Percentiles rank a stretch among this genome's conserved stretches.
Evolutionary conservation across 1,139 yeast genomes (phyloP).

Genomic region (Scheffersomyces titani): DNA sequence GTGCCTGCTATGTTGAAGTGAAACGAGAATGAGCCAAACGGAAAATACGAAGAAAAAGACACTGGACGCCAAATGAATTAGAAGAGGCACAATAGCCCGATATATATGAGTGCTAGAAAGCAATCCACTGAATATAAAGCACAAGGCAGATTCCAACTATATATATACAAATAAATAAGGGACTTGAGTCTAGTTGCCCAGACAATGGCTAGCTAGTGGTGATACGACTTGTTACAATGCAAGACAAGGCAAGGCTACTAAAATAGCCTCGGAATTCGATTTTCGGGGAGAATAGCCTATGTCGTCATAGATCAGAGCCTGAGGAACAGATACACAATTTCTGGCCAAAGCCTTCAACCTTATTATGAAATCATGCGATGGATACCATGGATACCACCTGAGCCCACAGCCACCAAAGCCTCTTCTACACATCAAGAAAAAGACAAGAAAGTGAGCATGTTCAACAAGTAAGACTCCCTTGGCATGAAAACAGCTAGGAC

Average conservation of each 20-base stretch:
- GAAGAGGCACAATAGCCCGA: neutral
- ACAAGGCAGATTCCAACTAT: neutral
- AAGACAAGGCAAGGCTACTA: neutral
- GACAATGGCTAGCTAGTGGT: neutral
- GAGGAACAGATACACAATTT: neutral
- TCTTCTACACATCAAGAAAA: too few relatives aligned
- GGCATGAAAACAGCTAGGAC: neutral
- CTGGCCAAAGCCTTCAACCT: neutral
- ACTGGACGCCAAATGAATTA: neutral
- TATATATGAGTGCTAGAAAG: neutral
- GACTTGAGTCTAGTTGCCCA: neutral
- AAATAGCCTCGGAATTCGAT: neutral
- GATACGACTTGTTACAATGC: neutral
- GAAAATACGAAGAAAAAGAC: neutral
- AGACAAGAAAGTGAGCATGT: too few relatives aligned
- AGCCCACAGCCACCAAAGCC: neutral
- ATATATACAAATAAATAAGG: neutral
- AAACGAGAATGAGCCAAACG: neutral
- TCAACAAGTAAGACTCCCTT: neutral
- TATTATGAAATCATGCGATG: neutral
- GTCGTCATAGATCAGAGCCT: neutral
- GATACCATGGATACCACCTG: neutral
- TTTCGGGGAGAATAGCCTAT: neutral
- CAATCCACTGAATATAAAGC: neutral
- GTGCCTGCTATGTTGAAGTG: neutral